Conservation (phyloP, 176 grass and related monocot genomes). For the Tuctoria greenei region DNA sequence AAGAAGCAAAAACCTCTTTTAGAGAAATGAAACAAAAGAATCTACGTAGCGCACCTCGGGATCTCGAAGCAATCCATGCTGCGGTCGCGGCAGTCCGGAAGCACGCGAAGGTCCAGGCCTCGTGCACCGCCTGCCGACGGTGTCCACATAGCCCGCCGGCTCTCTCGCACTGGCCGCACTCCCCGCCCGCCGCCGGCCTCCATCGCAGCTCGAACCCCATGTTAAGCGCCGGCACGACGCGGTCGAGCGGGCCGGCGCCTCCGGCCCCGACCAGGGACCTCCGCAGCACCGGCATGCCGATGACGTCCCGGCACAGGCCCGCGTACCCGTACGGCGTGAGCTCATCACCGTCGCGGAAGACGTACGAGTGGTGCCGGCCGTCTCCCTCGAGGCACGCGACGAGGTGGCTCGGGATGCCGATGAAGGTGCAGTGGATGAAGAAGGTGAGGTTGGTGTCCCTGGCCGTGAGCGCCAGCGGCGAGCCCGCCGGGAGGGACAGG, state of each 20-base stretch:
- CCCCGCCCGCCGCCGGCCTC: slow-evolving; percentile 6
- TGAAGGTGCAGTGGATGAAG: slow-evolving; percentile 51
- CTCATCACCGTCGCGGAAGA: slow-evolving; percentile 54
- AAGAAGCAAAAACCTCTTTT: background rate
- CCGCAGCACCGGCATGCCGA: slow-evolving; percentile 44
- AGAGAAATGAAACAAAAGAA: background rate
- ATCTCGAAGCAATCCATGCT: background rate
- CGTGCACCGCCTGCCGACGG: background rate
- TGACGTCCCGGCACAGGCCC: slow-evolving; percentile 27
- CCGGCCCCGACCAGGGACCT: slow-evolving; percentile 27
- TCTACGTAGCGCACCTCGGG: slow-evolving; percentile 1
- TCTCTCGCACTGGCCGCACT: slow-evolving; percentile 42
- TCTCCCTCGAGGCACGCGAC: slow-evolving; percentile 54
- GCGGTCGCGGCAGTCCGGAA: slow-evolving; percentile 1
- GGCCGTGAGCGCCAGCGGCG: slow-evolving; percentile 32
- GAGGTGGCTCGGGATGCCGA: slow-evolving; percentile 37
- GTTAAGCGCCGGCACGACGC: slow-evolving; percentile 42
- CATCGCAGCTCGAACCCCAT: slow-evolving; percentile 57
- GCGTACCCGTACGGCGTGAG: slow-evolving; percentile 13
- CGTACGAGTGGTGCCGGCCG: slow-evolving; percentile 52
- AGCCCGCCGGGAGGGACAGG: slow-evolving; percentile 20
- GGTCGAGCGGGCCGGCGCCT: slow-evolving; percentile 21
- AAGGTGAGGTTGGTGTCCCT: slow-evolving; percentile 51
- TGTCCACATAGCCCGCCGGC: slow-evolving; percentile 40
- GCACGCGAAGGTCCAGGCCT: slow-evolving; percentile 39